Evolutionary conservation across 441 rosid genomes (phyloP), one percentile per base, ranked within the genome.

Genomic region (Dalechampia spathulata): DNA sequence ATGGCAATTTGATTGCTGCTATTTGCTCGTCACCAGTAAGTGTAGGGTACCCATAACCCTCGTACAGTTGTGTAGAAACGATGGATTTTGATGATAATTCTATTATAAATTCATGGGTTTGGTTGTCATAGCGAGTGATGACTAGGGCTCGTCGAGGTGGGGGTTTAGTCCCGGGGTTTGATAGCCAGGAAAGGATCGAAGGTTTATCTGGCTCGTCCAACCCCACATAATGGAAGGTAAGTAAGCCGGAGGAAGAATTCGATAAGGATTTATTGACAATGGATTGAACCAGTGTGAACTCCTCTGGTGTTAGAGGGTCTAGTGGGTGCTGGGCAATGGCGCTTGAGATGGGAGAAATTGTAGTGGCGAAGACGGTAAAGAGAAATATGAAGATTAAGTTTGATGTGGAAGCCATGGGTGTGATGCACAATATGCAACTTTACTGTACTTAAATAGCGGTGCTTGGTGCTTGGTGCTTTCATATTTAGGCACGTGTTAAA

Each of bases 201-300:
- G 63, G 23, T 53, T 73, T 79, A 16, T 73, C 70, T 7, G 77
- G 84, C 32, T 79, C 78, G 38, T 73, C 73, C 20, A 75, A 51
- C 38, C 76, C 77, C 5, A 66, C 71, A n/a, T 61, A 75, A 0
- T 73, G 84, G 74, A 69, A 71, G 49, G 62, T 53, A 41, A 63
- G 42, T 40, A 55, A 11, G 57, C 23, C 52, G 56, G n/a, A n/a
- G n/a, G n/a, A n/a, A n/a, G n/a, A n/a, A n/a, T n/a, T n/a, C n/a
- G 68, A 54, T 58, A 26, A 56, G n/a, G 56, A 13, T 36, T 60
- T 34, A 20, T 44, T 48, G 34, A 70, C 42, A 8, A 70, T 25
- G 64, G 68, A n/a, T 51, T 49, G 64, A 38, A 68, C 58, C 5
- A 15, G 34, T 41, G 22, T 49, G 32, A 72, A 20, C 62, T 78